Percentiles rank a stretch among this genome's conserved stretches.
Conservation (phyloP, 2,329 filamentous ascomycete species). For the Raffaelea deltoideospora region DNA sequence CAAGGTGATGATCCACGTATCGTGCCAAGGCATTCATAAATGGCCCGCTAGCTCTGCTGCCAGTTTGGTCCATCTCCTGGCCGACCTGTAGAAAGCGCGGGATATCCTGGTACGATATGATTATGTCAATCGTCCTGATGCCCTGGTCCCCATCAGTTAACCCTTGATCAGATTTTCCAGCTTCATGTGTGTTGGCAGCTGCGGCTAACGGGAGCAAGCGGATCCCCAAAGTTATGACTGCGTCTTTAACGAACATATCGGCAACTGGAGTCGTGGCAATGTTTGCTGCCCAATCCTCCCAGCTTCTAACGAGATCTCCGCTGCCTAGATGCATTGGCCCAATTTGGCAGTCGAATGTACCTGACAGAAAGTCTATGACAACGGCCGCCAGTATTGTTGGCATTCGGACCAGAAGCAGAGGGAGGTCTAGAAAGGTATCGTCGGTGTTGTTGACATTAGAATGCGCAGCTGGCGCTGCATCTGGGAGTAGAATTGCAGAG, state of each 20-base stretch:
- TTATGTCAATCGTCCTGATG: conserved; percentile 33
- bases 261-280: too few relatives aligned
- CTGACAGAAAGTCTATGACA: conserved; percentile 34
- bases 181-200: too few relatives aligned
- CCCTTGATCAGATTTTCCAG: too few relatives aligned
- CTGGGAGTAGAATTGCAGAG: conserved; percentile 33
- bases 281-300: conserved; percentile 34
- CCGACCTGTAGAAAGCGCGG: conserved; percentile 29
- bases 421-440: conserved; percentile 28
- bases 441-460: conserved; percentile 5
- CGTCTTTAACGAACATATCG: conserved; percentile 25
- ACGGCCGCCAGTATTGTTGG: conserved; percentile 33
- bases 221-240: conserved; percentile 36
- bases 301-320: conserved; percentile 29
- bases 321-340: conserved; percentile 34
- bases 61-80: conserved; percentile 8
- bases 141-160: conserved; percentile 13
- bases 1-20: conserved; percentile 37
- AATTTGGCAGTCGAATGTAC: conserved; percentile 41
- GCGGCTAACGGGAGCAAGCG: too few relatives aligned
- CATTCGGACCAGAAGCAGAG: conserved; percentile 40
- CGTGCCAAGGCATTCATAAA: conserved; percentile 34
- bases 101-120: conserved; percentile 32
- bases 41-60: conserved; percentile 12
- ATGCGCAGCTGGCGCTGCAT: conserved; percentile 10